A percentile compares a stretch with the other conserved stretches of the same genome.
phyloP scores from a whole-genome alignment of 768 basidiomycete species.

The Vishniacozyma victoriae region DNA sequence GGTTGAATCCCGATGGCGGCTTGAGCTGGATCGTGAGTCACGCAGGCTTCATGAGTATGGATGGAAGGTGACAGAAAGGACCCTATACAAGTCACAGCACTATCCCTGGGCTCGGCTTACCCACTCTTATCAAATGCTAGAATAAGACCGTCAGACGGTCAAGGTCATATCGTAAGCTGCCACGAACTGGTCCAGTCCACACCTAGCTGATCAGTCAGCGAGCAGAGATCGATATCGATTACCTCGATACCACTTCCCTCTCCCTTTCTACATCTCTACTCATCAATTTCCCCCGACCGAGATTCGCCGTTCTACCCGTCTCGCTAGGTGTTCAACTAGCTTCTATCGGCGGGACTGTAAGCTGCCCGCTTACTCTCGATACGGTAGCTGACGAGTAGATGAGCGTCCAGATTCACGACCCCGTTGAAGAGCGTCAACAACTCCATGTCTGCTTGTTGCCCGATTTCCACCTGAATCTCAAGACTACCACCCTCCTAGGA shows the following conservation, averaged over 20 bases:
- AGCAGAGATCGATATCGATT: constrained; percentile 75
- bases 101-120: constrained; percentile 73
- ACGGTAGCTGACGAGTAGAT: constrained; percentile 13
- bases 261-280: constrained; percentile 48
- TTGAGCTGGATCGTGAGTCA: constrained; percentile 46
- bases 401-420: constrained; percentile 44
- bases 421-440: constrained; percentile 52
- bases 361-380: constrained; percentile 1
- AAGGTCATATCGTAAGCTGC: constrained; percentile 46
- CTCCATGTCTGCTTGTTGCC: constrained; percentile 72
- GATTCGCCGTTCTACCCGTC: constrained; percentile 55
- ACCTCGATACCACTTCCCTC: constrained; percentile 74
- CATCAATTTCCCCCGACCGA: constrained; percentile 50
- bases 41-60: background rate
- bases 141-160: constrained; percentile 51
- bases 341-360: constrained; percentile 74
- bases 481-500: constrained; percentile 86
- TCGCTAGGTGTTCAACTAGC: constrained; percentile 72
- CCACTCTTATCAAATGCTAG: constrained; percentile 71
- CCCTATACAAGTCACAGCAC: constrained; percentile 74
- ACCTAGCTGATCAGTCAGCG: too few relatives aligned
- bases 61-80: too few relatives aligned
- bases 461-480: constrained; percentile 77
- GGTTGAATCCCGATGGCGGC: constrained; percentile 69
- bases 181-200: too few relatives aligned